Percentiles rank a stretch among this genome's conserved stretches.
phyloP scores from a whole-genome alignment of 2,329 filamentous ascomycete species.

The Cyclaneusma minus region DNA sequence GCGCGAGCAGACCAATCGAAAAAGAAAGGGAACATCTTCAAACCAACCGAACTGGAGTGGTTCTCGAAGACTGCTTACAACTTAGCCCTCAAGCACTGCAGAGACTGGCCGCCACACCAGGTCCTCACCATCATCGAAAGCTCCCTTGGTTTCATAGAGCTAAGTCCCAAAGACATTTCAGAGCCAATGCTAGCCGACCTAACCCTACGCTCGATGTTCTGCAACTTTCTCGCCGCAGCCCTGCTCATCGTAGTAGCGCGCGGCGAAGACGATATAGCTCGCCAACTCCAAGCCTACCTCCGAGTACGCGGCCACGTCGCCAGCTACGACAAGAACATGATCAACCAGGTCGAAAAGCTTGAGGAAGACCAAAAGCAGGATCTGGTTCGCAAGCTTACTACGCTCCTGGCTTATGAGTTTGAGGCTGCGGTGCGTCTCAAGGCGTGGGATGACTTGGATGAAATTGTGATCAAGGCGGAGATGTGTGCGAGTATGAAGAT shows the following conservation, averaged over 20 bases:
- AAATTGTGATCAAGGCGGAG: slow-evolving; percentile 38
- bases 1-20: slow-evolving; percentile 27
- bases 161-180: slow-evolving; percentile 32
- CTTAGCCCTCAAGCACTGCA: slow-evolving; percentile 46
- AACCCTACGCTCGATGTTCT: slow-evolving; percentile 46
- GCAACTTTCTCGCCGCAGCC: slow-evolving; percentile 49
- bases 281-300: slow-evolving; percentile 44
- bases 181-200: slow-evolving; percentile 29
- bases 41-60: slow-evolving; percentile 57
- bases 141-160: slow-evolving; percentile 34
- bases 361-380: slow-evolving; percentile 32
- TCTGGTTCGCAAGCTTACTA: slow-evolving; percentile 44
- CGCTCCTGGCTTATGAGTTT: slow-evolving; percentile 62
- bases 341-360: slow-evolving; percentile 23
- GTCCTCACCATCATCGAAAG: slow-evolving; percentile 39
- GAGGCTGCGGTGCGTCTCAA: slow-evolving; percentile 55
- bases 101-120: slow-evolving; percentile 34
- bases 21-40: slow-evolving; percentile 18
- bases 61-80: slow-evolving; percentile 76
- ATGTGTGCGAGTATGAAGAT: slow-evolving; percentile 27
- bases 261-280: slow-evolving; percentile 30
- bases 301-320: slow-evolving; percentile 42
- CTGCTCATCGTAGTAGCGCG: slow-evolving; percentile 35
- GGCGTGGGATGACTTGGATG: slow-evolving; percentile 48
- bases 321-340: slow-evolving; percentile 34